Percentiles rank a stretch among this genome's conserved stretches.
Conservation (phyloP, 108 stramenopile genomes). For the Phaeodactylum tricornutum region DNA sequence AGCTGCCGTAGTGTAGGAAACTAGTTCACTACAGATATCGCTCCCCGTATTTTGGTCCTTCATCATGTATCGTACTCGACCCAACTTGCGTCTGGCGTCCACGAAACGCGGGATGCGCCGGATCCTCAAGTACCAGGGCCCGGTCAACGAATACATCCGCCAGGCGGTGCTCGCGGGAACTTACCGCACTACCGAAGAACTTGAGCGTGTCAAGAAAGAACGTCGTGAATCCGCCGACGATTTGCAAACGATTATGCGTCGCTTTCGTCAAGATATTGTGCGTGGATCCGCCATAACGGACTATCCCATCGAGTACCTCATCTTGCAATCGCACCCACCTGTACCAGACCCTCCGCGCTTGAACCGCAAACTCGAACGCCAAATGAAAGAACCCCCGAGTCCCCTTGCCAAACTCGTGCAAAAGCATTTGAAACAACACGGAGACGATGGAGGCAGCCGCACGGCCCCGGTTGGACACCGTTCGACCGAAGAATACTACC, state of each 20-base stretch:
- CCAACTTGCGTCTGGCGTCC: neutral
- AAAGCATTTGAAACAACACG: conserved; percentile 30
- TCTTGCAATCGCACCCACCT: conserved; percentile 69
- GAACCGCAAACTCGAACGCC: no score
- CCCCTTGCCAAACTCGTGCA: conserved; percentile 47
- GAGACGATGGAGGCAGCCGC: no score
- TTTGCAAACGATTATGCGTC: conserved; percentile 13
- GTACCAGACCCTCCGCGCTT: no score
- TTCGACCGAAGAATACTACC: conserved; percentile 59
- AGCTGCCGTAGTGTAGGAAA: no score
- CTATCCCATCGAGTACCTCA: conserved; percentile 69
- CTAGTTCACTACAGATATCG: no score
- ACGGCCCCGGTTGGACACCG: conserved; percentile 1
- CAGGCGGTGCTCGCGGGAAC: conserved; percentile 11
- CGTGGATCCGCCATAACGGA: conserved; percentile 39
- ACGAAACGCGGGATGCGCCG: conserved; percentile 11
- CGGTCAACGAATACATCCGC: conserved; percentile 10
- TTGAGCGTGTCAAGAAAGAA: conserved; percentile 7
- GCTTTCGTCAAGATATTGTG: conserved; percentile 31
- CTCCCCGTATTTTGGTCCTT: no score
- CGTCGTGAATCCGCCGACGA: conserved; percentile 13
- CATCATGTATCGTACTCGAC: conserved; percentile 1
- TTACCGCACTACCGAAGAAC: conserved; percentile 23
- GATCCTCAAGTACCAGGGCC: conserved; percentile 7
- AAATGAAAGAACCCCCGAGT: conserved; percentile 6